Evolutionary conservation across 305 asterid genomes (phyloP).

Genomic region (Fraxinus xanthoxyloides): DNA sequence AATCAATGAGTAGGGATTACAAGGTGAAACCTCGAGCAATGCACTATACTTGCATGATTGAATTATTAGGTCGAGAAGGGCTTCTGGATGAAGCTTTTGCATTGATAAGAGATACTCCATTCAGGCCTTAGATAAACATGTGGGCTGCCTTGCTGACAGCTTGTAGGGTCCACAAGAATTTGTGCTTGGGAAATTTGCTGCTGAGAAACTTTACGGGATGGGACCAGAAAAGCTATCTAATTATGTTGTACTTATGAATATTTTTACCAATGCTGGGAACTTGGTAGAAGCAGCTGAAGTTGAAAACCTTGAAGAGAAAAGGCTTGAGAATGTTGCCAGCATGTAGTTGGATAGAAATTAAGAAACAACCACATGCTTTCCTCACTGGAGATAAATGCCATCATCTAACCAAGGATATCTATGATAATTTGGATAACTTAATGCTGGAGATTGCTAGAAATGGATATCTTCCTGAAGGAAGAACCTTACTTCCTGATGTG

Average conservation of each 20-base stretch:
- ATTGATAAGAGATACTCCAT: slow-evolving; percentile 60
- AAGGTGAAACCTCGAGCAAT: slow-evolving; percentile 76
- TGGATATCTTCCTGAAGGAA: slow-evolving; percentile 42
- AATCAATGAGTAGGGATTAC: slow-evolving; percentile 66
- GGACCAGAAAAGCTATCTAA: slow-evolving; percentile 75
- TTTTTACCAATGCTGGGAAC: slow-evolving; percentile 53
- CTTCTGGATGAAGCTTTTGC: slow-evolving; percentile 73
- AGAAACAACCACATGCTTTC: slow-evolving; percentile 56
- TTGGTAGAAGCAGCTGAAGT: slow-evolving; percentile 67
- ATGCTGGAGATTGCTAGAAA: slow-evolving; percentile 39
- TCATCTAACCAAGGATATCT: slow-evolving; percentile 47
- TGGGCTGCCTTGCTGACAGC: slow-evolving; percentile 93
- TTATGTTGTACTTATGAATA: slow-evolving; percentile 67
- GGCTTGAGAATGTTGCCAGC: slow-evolving; percentile 68
- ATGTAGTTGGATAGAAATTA: slow-evolving; percentile 76
- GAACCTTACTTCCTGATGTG: slow-evolving; percentile 70
- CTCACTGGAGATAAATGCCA: slow-evolving; percentile 57
- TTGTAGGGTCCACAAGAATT: slow-evolving; percentile 64
- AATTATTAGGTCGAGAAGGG: slow-evolving; percentile 77
- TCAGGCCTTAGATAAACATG: slow-evolving; percentile 66
- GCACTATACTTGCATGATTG: slow-evolving; percentile 85
- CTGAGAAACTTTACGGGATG: slow-evolving; percentile 74
- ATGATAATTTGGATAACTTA: slow-evolving; percentile 40
- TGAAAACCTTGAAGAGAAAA: slow-evolving; percentile 54
- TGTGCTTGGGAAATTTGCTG: slow-evolving; percentile 78